Percentiles rank a stretch among this genome's conserved stretches.
Conservation (phyloP, 2,329 filamentous ascomycete species). For the Colletotrichum limetticola region DNA sequence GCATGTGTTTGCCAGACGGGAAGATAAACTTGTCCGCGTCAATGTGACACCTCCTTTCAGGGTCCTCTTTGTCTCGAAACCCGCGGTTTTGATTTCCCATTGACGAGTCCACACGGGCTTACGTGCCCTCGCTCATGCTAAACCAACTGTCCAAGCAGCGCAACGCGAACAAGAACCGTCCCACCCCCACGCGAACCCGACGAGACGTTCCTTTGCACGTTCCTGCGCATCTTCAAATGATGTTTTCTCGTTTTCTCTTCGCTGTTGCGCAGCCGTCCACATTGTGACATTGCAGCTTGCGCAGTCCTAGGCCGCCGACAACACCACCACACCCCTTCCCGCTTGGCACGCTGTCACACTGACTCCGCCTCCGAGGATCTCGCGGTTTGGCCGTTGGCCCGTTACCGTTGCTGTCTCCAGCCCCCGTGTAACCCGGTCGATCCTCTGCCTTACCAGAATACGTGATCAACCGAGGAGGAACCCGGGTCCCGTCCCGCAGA, state of each 20-base stretch:
- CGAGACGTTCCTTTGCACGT: slow-evolving; percentile 46
- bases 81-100: not conserved
- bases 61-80: slow-evolving; percentile 41
- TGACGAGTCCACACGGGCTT: slow-evolving; percentile 44
- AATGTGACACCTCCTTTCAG: slow-evolving; percentile 36
- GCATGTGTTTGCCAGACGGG: slow-evolving; percentile 34
- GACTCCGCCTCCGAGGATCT: slow-evolving; percentile 51
- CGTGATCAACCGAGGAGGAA: slow-evolving; percentile 34
- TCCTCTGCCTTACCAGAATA: slow-evolving; percentile 46
- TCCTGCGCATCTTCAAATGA: slow-evolving; percentile 48
- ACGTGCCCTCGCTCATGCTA: slow-evolving; percentile 56
- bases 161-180: slow-evolving; percentile 46
- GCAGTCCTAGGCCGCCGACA: not conserved
- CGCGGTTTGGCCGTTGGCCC: slow-evolving; percentile 35
- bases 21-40: not conserved
- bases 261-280: not conserved
- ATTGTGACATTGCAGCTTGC: not conserved
- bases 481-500: not conserved
- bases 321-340: slow-evolving; percentile 41
- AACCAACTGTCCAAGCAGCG: slow-evolving; percentile 38
- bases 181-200: slow-evolving; percentile 54
- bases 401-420: slow-evolving; percentile 46
- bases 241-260: slow-evolving; percentile 41
- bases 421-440: slow-evolving; percentile 48
- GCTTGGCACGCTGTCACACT: slow-evolving; percentile 48